phyloP scores from a whole-genome alignment of 2,329 filamentous ascomycete species.

The Colletotrichum simmondsii region DNA sequence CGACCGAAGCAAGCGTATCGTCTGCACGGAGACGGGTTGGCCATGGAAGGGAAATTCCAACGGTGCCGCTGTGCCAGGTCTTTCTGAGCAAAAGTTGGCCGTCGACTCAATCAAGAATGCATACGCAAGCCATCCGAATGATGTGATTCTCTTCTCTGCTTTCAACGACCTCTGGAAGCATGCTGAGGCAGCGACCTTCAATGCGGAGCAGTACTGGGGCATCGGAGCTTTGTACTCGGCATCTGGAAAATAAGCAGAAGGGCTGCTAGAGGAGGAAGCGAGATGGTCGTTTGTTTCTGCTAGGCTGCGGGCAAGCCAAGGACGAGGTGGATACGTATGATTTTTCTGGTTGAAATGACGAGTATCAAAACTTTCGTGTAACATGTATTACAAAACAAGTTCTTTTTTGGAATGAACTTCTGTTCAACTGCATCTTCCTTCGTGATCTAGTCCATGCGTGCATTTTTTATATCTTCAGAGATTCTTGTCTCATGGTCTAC shows the following conservation, averaged over 20 bases:
- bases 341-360: not conserved
- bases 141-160: constrained; percentile 80
- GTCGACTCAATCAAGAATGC: constrained; percentile 70
- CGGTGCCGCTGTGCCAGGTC: constrained; percentile 73
- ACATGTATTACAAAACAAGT: not conserved
- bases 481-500: no score
- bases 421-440: no score
- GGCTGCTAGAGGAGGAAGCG: not conserved
- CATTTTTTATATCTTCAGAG: not conserved
- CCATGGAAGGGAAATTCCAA: constrained; percentile 76
- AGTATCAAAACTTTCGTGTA: not conserved
- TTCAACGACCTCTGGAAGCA: constrained; percentile 86
- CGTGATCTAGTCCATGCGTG: not conserved
- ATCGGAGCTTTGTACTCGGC: constrained; percentile 51
- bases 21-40: constrained; percentile 90
- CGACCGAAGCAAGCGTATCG: constrained; percentile 64
- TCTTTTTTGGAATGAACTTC: not conserved
- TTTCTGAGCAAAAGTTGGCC: constrained; percentile 74
- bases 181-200: constrained; percentile 69
- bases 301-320: constrained; percentile 8
- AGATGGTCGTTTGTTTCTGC: not conserved
- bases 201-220: constrained; percentile 83
- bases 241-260: constrained; percentile 31
- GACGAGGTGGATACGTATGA: not conserved
- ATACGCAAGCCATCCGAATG: constrained; percentile 61